Conservation (phyloP, 768 basidiomycete genomes). For the Termitomyces titanicus region DNA sequence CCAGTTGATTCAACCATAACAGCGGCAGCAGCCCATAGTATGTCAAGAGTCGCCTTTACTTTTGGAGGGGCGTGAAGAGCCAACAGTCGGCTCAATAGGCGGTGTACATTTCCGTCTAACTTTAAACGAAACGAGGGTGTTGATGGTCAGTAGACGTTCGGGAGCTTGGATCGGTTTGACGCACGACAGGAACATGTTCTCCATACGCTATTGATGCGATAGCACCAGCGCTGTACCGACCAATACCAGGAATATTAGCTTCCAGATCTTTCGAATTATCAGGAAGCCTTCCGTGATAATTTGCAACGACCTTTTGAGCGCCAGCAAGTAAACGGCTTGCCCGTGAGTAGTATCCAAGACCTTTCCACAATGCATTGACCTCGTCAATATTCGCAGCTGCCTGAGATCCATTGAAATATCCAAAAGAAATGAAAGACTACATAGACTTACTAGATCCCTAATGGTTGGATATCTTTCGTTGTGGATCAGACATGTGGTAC, state of each 20-base stretch:
- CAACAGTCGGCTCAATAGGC: constrained; percentile 79
- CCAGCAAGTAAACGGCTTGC: constrained; percentile 79
- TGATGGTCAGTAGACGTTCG: neutral
- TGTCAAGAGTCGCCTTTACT: constrained; percentile 69
- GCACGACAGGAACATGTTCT: constrained; percentile 76
- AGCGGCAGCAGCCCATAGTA: constrained; percentile 79
- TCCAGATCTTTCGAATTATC: constrained; percentile 80
- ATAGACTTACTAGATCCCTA: constrained; percentile 55
- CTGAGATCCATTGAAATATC: constrained; percentile 27
- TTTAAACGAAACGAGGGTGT: constrained; percentile 27
- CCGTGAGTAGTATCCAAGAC: constrained; percentile 86
- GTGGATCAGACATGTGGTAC: constrained; percentile 4
- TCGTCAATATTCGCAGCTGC: constrained; percentile 74
- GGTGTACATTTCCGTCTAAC: constrained; percentile 90
- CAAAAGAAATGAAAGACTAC: constrained; percentile 2
- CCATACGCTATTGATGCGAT: constrained; percentile 89
- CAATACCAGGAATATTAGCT: constrained; percentile 81
- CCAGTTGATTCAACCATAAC: constrained; percentile 51
- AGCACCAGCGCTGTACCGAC: constrained; percentile 83
- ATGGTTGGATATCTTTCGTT: constrained; percentile 75
- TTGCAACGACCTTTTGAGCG: constrained; percentile 73
- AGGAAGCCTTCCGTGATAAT: constrained; percentile 70
- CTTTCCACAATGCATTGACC: constrained; percentile 90
- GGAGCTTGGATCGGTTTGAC: constrained; percentile 25
- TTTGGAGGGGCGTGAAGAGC: constrained; percentile 83